Percentiles rank a stretch among this genome's conserved stretches.
phyloP scores from a whole-genome alignment of 2,329 filamentous ascomycete species.

The Pseudogymnoascus sp. region DNA sequence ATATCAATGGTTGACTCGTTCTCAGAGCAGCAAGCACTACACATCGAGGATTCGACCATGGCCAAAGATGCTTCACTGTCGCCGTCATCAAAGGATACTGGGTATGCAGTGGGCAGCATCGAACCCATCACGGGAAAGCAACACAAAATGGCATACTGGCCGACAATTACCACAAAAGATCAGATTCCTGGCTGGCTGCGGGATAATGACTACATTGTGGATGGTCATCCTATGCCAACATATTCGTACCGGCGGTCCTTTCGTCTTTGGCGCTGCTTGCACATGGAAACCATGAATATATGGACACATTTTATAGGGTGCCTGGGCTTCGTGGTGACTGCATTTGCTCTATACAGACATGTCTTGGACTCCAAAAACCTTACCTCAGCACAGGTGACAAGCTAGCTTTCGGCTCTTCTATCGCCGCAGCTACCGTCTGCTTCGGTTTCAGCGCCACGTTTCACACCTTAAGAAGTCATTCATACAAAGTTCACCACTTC shows the following conservation, averaged over 20 bases:
- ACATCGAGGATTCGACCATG: background rate
- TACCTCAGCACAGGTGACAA: background rate
- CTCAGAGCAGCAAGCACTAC: background rate
- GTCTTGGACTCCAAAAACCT: background rate
- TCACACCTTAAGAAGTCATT: constrained; percentile 25
- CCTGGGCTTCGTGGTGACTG: background rate
- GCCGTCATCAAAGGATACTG: background rate
- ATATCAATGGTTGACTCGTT: background rate
- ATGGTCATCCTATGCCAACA: constrained; percentile 23
- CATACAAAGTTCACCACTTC: constrained; percentile 24
- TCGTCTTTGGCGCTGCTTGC: no score
- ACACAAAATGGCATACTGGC: constrained; percentile 15
- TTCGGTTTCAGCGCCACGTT: constrained; percentile 20
- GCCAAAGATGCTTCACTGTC: background rate
- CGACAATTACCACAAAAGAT: constrained; percentile 19
- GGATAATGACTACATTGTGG: constrained; percentile 15
- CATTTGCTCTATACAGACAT: background rate
- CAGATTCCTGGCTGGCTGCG: constrained; percentile 22
- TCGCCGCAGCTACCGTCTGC: background rate
- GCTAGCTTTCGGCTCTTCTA: background rate
- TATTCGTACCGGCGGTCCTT: constrained; percentile 19
- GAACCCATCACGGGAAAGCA: background rate
- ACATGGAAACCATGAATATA: no score
- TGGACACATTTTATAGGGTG: constrained; percentile 9
- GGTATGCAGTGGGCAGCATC: background rate